Evolutionary conservation across 2,329 filamentous ascomycete genomes (phyloP), one percentile per base, ranked within the genome.

Genomic region (Alternaria dauci): DNA sequence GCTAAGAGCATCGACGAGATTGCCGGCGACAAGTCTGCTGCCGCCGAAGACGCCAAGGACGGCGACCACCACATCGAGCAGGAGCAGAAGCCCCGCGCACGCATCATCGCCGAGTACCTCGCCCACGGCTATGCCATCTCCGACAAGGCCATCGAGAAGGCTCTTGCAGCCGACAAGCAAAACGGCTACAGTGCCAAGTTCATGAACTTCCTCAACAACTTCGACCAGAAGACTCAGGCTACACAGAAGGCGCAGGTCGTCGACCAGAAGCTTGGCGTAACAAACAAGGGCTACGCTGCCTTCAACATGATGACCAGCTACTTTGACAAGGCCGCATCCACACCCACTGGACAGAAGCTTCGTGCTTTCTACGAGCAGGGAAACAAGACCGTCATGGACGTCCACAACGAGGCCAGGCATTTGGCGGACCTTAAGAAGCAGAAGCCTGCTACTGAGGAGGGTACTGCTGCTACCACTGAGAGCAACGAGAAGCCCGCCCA

Each of bases 31-130:
- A 88, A 91, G 67, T 82, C 83, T 55, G 81, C 87, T 48, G 83
- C 82, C 36, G 84, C 83, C 61, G 82, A 84, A 60, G 80, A 83
- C 39, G 76, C 76, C 26, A 71, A 83, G 67, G 82, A 85, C 51
- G 75, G 74, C 28, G 86, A 89, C 61, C 84, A 93, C 71, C 88
- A 93, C 71, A 89, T 98, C 72, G 88, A 90, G 14, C 95, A 99
- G 78, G 95, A 99, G 81, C 93, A 98, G 84, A 99, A 99, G 86
- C 95, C 95, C 16, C 91, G 94, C 73, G 88, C 91, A 41, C 92
- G 95, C 72, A 97, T 99, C 79, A 81, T 97, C 52, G 95, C 95
- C 67, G 95, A 99, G 83, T 97, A 98, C 81, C 90, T 99, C 34
- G 94, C 95, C 11, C 93, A 97, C 73, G 95, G 95, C 70, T 99